Evolutionary conservation across 148 eudicot species (phyloP).

Genomic region (Rhododendron ferrugineum): DNA sequence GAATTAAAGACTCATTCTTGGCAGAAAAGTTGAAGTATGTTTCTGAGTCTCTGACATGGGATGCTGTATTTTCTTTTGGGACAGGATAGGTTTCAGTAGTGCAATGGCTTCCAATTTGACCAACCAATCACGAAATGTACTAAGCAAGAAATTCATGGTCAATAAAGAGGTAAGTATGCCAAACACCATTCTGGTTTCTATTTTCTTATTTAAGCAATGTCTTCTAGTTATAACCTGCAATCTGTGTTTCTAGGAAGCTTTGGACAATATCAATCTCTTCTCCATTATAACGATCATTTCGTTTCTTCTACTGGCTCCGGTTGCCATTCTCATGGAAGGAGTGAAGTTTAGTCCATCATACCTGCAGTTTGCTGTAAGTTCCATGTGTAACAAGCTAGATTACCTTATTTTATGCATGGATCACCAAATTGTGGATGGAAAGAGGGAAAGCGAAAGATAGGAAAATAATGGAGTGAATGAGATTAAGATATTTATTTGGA

Average conservation of each 20-base stretch:
- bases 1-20: not conserved
- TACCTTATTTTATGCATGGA: not conserved
- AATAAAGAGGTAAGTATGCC: slow-evolving; percentile 51
- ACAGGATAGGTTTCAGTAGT: slow-evolving; percentile 74
- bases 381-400: not conserved
- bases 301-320: slow-evolving; percentile 47
- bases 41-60: slow-evolving; percentile 7
- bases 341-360: slow-evolving; percentile 65
- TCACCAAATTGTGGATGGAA: not conserved
- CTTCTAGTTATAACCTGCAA: not conserved
- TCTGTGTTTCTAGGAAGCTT: slow-evolving; percentile 41
- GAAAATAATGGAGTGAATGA: not conserved
- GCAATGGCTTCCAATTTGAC: slow-evolving; percentile 98
- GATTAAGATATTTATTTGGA: not conserved
- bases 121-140: slow-evolving; percentile 87
- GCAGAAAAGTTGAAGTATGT: not conserved
- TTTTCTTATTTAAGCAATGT: not conserved
- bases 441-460: not conserved
- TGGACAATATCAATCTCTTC: slow-evolving; percentile 88
- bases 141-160: slow-evolving; percentile 84
- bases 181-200: not conserved
- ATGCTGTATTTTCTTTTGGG: not conserved
- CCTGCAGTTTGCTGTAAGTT: slow-evolving; percentile 48
- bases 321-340: slow-evolving; percentile 63
- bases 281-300: slow-evolving; percentile 68